Conservation (phyloP, 1,284 basidiomycete species). For the Heterobasidion irregulare region DNA sequence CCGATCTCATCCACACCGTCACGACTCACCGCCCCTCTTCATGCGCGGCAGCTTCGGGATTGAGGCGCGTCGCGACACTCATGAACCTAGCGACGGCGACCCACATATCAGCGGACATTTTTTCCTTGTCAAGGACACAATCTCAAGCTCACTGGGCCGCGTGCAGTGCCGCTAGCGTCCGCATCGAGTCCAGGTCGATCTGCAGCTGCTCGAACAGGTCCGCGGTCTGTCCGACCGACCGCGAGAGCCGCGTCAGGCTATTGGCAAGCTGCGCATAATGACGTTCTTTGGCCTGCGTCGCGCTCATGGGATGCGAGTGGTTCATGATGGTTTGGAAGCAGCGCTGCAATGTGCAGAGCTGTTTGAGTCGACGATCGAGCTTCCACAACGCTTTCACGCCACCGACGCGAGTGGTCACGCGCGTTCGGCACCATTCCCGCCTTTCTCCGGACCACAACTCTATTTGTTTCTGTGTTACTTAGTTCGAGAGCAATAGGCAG, state of each 20-base stretch:
- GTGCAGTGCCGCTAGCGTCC: constrained; percentile 60
- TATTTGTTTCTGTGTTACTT: too few relatives aligned
- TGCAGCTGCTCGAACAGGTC: constrained; percentile 66
- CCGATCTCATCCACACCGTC: too few relatives aligned
- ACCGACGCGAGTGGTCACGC: background rate
- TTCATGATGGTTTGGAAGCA: background rate
- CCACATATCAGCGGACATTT: background rate
- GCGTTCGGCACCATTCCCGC: background rate
- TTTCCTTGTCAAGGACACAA: background rate
- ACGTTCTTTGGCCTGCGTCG: constrained; percentile 65
- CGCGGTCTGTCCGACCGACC: constrained; percentile 54
- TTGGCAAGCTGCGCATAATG: constrained; percentile 61
- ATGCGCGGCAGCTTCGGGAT: too few relatives aligned
- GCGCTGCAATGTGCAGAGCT: background rate
- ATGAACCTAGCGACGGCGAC: constrained; percentile 38
- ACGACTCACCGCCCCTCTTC: too few relatives aligned
- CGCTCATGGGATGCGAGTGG: constrained; percentile 35
- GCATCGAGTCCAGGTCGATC: constrained; percentile 63
- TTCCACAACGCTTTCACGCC: background rate
- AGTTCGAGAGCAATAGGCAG: too few relatives aligned
- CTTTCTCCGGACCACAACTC: background rate
- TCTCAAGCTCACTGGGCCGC: constrained; percentile 51
- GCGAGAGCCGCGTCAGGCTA: constrained; percentile 51
- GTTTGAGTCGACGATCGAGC: too few relatives aligned
- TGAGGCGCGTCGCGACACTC: constrained; percentile 35